Percentiles rank a stretch among this genome's conserved stretches.
These are phyloP conservation scores for Termitomyces titanicus DNA, from an alignment of 768 basidiomycete species.

Conservation along the genomic window DNA sequence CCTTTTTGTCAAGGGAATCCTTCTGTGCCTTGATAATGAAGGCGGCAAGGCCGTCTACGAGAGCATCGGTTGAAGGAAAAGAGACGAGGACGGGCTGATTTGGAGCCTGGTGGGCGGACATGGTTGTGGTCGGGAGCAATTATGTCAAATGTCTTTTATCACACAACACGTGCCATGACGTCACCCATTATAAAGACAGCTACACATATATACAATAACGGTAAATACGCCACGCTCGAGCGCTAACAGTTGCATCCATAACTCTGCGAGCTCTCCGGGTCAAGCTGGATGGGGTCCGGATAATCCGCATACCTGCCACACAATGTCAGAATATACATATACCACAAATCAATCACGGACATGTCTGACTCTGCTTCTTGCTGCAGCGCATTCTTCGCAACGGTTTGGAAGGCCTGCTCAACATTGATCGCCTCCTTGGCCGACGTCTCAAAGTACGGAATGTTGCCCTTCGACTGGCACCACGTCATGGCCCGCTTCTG, in stretches of 20 bases:
- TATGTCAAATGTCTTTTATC: conserved; percentile 8
- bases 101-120: conserved; percentile 51
- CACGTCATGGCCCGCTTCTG: conserved; percentile 99
- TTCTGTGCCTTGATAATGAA: conserved; percentile 88
- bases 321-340: background rate
- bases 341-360: background rate
- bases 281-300: conserved; percentile 97
- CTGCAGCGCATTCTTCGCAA: conserved; percentile 98
- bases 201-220: conserved; percentile 12
- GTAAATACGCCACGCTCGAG: background rate
- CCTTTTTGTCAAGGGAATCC: conserved; percentile 85
- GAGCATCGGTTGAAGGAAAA: conserved; percentile 52
- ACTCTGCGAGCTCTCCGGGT: conserved; percentile 86
- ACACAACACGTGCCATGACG: background rate
- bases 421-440: conserved; percentile 99
- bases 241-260: conserved; percentile 87
- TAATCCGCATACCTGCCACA: conserved; percentile 88
- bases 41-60: conserved; percentile 66
- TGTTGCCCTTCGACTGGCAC: conserved; percentile 99
- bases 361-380: conserved; percentile 85
- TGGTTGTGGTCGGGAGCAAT: conserved; percentile 14
- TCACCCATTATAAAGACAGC: conserved; percentile 7
- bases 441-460: conserved; percentile 99
- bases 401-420: conserved; percentile 99
- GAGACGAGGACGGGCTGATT: conserved; percentile 67